Base-by-base conservation (phyloP, 1,284 basidiomycete species). In the Taiwanofungus camphoratus region DNA sequence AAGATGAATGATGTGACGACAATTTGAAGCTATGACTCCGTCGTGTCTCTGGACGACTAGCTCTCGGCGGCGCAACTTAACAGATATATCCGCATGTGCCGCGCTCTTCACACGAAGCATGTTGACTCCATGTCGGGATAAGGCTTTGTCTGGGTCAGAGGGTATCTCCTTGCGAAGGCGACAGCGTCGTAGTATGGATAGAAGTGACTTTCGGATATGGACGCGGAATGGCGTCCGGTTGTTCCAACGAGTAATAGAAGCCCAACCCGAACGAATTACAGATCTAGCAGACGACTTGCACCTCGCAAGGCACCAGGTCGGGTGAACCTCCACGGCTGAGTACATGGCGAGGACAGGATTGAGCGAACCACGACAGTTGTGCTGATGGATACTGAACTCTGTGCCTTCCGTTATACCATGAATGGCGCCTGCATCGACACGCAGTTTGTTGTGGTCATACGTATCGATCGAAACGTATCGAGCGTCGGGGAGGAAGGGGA, bases 331-430 rank as follows among this genome's bases (percentile, higher is more conserved):
- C 29, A 66, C 64, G 13, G 74, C 75, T 18, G 70, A 61, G 18
- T 73, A 69, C 27, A 56, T 68, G 18, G 73, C 74, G 16, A 81
- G 60, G n/a, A 66, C 48, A 1, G 74, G 73, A 49, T 83, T 83
- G 34, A 66, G 56, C 3, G 80, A 81, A 19, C 73, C 73, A 16
- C 62, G 63, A 46, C 66, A 67, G 55, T 82, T 82, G 57, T 82
- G 78, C 16, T 68, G 59, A 55, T 83, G 78, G 20, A 84, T 44
- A 27, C 69, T 72, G 47, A 84, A 71, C 49, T 79, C 74, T 4
- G 73, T 77, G 38, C 79, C 81, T 45, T 73, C 69, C 13, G 71
- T 69, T 18, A 84, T 63, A 0, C 81, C 79, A 46, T 82, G 77
- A 3, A 77, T 70, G 1, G 71, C 69, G 3, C 81, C 82, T 27